These are phyloP conservation scores for Penicillium palitans DNA, from an alignment of 2,329 filamentous ascomycete genomes.

Conservation along the genomic window DNA sequence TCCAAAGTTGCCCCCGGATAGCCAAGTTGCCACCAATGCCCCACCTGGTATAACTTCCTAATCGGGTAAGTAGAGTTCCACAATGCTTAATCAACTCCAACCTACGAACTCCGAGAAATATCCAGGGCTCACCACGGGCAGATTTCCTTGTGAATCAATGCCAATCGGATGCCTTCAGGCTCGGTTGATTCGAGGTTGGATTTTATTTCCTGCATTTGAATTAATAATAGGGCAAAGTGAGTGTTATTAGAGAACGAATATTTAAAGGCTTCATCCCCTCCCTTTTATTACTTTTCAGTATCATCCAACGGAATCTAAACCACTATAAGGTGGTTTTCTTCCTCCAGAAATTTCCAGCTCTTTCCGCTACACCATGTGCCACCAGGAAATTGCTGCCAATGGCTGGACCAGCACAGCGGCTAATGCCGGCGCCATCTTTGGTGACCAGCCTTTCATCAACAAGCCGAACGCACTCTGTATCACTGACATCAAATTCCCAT, in stretches of 20 bases:
- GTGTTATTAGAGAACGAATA: not conserved
- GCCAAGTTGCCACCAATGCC: not conserved
- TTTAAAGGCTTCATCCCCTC: not conserved
- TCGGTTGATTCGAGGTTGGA: not conserved
- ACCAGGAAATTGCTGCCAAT: conserved; percentile 18
- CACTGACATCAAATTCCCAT: too few relatives aligned
- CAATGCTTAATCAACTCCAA: not conserved
- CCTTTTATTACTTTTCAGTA: not conserved
- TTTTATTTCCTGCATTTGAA: not conserved
- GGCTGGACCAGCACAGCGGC: conserved; percentile 26
- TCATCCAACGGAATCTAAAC: too few relatives aligned
- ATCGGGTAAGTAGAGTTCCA: not conserved
- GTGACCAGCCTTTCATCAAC: conserved; percentile 20
- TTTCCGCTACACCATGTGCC: conserved; percentile 15
- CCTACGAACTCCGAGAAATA: not conserved
- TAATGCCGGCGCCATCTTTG: conserved; percentile 23
- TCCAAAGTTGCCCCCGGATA: not conserved
- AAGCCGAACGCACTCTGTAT: too few relatives aligned
- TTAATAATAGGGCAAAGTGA: not conserved
- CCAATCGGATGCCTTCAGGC: not conserved
- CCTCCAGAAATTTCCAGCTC: not conserved
- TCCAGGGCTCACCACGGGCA: not conserved
- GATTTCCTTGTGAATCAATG: not conserved
- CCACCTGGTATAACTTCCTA: not conserved
- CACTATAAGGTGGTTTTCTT: too few relatives aligned